Evolutionary conservation across 306 rosid genomes (phyloP).

Genomic region (Inga laurina): DNA sequence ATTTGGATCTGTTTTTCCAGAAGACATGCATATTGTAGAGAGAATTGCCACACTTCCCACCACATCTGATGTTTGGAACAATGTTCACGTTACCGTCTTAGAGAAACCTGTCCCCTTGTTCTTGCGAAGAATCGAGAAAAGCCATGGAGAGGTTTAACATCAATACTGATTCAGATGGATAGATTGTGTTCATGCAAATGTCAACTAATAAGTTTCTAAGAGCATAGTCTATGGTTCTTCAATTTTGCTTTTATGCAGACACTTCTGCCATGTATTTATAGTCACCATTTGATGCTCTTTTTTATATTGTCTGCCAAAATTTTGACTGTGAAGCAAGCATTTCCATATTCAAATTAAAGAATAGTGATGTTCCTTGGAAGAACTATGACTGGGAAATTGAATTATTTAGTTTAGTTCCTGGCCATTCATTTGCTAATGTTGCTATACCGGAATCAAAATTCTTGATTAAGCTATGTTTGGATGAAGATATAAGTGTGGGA

Average conservation of each 20-base stretch:
- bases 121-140: conserved; percentile 44
- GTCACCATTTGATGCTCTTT: not conserved
- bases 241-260: not conserved
- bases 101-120: conserved; percentile 49
- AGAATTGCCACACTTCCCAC: conserved; percentile 59
- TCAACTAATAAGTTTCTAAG: not conserved
- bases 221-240: not conserved
- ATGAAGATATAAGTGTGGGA: no score
- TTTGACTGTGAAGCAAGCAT: not conserved
- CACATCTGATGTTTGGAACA: conserved; percentile 59
- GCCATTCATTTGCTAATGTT: not conserved
- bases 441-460: not conserved
- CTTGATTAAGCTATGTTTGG: not conserved
- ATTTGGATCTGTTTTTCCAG: conserved; percentile 69
- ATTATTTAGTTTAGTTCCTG: not conserved
- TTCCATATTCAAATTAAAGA: not conserved
- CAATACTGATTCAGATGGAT: conserved; percentile 35
- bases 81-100: conserved; percentile 57
- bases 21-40: conserved; percentile 70
- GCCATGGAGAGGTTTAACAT: conserved; percentile 35
- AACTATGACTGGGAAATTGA: not conserved
- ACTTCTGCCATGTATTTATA: not conserved
- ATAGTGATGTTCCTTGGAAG: not conserved
- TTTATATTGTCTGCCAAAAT: not conserved
- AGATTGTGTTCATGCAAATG: not conserved